These are phyloP conservation scores for Ochetophila trinervis DNA, from an alignment of 306 rosid genomes.

Conservation along the genomic window DNA sequence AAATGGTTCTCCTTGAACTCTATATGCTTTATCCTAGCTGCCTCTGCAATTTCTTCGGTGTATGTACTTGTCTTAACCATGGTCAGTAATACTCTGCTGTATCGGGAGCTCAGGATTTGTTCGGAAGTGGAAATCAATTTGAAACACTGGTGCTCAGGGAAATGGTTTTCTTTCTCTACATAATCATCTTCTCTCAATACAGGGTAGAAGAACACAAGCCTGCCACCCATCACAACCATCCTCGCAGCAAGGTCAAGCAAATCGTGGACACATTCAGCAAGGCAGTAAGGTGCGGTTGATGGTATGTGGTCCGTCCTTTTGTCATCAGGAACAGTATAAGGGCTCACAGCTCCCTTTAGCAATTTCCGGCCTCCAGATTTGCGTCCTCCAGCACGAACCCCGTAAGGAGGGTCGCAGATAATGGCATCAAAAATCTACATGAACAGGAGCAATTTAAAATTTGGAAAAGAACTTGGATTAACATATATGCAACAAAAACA, in stretches of 20 bases:
- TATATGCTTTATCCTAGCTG: conserved; percentile 56
- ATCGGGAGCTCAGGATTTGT: conserved; percentile 91
- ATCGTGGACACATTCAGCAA: conserved; percentile 93
- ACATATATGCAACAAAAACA: not conserved
- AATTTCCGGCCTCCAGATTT: conserved; percentile 95
- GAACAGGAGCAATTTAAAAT: conserved; percentile 17
- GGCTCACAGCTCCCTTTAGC: conserved; percentile 73
- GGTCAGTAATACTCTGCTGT: conserved; percentile 79
- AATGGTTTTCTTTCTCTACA: conserved; percentile 42
- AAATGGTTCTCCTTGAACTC: conserved; percentile 89
- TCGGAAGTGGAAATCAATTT: conserved; percentile 59
- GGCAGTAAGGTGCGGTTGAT: conserved; percentile 84
- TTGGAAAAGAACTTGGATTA: not conserved
- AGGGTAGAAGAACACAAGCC: conserved; percentile 95
- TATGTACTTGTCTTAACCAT: conserved; percentile 72
- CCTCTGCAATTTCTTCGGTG: conserved; percentile 71
- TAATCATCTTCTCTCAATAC: conserved; percentile 74
- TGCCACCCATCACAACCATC: conserved; percentile 77
- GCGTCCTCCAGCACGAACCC: conserved; percentile 99
- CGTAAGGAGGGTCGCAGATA: conserved; percentile 99
- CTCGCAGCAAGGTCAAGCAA: conserved; percentile 85
- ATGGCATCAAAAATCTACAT: conserved; percentile 79
- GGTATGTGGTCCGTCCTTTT: conserved; percentile 91
- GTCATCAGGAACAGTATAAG: conserved; percentile 83
- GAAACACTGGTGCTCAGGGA: conserved; percentile 83